phyloP scores from a whole-genome alignment of 108 stramenopile species.

The Epipyxis sp. region DNA sequence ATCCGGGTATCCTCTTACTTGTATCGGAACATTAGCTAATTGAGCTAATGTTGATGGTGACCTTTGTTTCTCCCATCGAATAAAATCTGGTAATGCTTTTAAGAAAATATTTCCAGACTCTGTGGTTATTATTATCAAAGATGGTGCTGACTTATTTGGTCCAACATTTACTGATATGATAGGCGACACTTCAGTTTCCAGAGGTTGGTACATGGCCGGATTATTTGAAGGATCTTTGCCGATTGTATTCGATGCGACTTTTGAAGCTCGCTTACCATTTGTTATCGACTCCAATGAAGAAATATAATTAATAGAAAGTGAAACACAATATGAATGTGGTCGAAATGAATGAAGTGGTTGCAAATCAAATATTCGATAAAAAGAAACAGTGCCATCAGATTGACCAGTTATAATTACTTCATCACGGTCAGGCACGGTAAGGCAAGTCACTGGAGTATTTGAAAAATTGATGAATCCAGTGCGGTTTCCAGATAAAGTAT shows the following conservation, averaged over 20 bases:
- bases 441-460: slow-evolving; percentile 1
- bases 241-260: not conserved
- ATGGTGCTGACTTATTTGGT: not conserved
- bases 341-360: not conserved
- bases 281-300: not conserved
- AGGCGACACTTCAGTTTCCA: not conserved
- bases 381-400: not conserved
- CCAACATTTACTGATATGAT: slow-evolving; percentile 12
- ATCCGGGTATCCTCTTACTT: no score
- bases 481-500: not conserved
- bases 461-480: not conserved
- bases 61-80: slow-evolving; percentile 24
- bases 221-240: not conserved
- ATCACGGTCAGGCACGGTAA: slow-evolving; percentile 5
- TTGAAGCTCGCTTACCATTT: not conserved
- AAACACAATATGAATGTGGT: not conserved
- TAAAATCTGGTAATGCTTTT: slow-evolving; percentile 20
- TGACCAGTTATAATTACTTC: slow-evolving; percentile 20
- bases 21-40: no score
- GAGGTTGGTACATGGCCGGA: not conserved
- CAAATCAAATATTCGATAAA: not conserved
- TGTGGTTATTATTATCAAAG: not conserved
- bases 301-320: not conserved
- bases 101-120: not conserved
- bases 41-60: not conserved